Base-by-base conservation (phyloP, 768 basidiomycete species). In the Xerocomellus intermedius region DNA sequence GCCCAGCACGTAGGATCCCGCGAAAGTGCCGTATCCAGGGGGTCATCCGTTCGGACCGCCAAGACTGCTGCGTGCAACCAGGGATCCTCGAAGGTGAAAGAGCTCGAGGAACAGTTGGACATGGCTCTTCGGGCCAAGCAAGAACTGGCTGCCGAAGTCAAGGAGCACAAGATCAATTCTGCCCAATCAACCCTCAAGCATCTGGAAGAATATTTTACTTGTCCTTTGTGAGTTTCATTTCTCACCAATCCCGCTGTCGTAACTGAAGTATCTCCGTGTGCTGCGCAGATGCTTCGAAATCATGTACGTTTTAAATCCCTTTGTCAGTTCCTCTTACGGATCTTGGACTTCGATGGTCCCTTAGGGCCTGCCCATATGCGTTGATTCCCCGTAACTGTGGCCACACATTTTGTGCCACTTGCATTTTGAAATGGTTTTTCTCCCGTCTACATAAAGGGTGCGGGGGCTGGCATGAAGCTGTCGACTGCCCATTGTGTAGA, bases 401-500 rank as follows among this genome's bases (percentile, higher is more conserved):
- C 10, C 87, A 89, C 63, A 80, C 84, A 5, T 88, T 84, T 63
- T 87, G 85, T 64, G 80, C 82, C 30, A 70, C 82, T 45, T 87
- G 84, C 69, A 83, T 85, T 56, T 68, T 87, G 30, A 82, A 81
- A 63, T 85, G 84, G 82, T 82, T 82, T 70, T 87, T 86, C 73
- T 83, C 84, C 62, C 80, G 81, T 45, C 70, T 87, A 28, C 85
- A 87, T 69, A 74, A 73, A 44, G 74, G 73, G 1, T 87, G 87
- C 64, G 85, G 85, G 28, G 73, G 74, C 32, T 89, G 86, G 86
- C 86, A 86, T 57, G 81, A 85, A 61, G 66, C 78, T 13, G 82
- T 87, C 41, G 81, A 84, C 59, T 87, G 85, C 67, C 86, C 86
- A 35, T 76, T 86, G 54, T 87, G 86, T 68, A 83, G 84, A 62